Evolutionary conservation across 2,329 filamentous ascomycete genomes (phyloP).

Genomic region (Apiospora phragmitis): DNA sequence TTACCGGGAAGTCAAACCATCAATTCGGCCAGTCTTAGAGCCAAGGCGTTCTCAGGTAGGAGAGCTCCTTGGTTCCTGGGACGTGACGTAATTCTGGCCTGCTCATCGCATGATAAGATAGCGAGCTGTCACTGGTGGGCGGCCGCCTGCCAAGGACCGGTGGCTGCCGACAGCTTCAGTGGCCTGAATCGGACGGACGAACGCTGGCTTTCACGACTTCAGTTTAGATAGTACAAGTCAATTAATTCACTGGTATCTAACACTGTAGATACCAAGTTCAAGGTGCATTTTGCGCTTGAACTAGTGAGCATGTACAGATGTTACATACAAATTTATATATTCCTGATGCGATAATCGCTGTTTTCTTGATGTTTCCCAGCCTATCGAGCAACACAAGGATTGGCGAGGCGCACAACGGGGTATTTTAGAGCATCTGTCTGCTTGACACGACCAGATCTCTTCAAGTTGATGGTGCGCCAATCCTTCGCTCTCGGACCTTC

Average conservation of each 20-base stretch:
- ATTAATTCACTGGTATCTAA: background rate
- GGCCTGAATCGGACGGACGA: background rate
- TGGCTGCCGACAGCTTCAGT: background rate
- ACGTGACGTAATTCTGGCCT: background rate
- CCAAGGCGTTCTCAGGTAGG: background rate
- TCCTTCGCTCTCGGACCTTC: background rate
- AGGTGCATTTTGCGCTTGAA: background rate
- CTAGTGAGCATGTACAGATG: background rate
- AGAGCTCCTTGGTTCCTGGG: background rate
- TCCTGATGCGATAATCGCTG: no score
- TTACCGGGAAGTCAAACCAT: background rate
- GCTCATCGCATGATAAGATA: slow-evolving; percentile 2
- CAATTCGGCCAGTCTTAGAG: background rate
- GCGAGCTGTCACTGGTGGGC: background rate
- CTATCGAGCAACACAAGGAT: background rate
- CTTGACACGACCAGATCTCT: background rate
- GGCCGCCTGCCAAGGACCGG: background rate
- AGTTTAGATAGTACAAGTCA: background rate
- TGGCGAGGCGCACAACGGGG: background rate
- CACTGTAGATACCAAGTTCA: background rate
- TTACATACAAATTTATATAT: background rate
- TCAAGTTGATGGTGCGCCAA: background rate
- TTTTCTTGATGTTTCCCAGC: background rate
- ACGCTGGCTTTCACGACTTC: background rate
- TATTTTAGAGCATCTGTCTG: background rate